Conservation (phyloP, 345 rosid genomes). For the Dimocarpus longan region DNA sequence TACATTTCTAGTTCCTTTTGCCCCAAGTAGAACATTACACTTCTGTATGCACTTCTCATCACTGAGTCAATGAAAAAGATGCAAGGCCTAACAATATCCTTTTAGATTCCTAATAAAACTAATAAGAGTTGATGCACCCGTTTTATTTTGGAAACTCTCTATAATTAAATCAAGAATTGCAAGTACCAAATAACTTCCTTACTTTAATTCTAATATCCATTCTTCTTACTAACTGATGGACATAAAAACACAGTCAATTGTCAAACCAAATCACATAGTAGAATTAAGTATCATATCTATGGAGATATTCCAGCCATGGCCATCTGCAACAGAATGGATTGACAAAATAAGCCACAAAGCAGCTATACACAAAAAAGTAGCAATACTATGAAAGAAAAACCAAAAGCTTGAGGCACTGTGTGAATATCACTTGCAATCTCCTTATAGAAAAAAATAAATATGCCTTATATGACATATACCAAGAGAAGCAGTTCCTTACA, state of each 20-base stretch:
- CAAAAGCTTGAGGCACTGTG: no score
- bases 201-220: not conserved
- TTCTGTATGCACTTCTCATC: conserved; percentile 93
- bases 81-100: conserved; percentile 8
- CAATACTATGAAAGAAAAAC: conserved; percentile 13
- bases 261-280: not conserved
- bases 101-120: not conserved
- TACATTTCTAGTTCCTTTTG: conserved; percentile 97
- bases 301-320: conserved; percentile 95
- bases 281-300: conserved; percentile 64
- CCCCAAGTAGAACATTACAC: conserved; percentile 82
- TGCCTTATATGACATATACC: conserved; percentile 8
- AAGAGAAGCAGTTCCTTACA: conserved; percentile 54
- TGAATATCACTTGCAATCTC: not conserved
- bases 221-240: not conserved
- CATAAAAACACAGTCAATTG: not conserved
- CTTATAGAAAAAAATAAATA: conserved; percentile 10
- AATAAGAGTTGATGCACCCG: not conserved
- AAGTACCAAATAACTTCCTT: not conserved
- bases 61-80: conserved; percentile 53
- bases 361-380: conserved; percentile 11
- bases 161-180: not conserved
- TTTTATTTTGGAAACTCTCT: not conserved
- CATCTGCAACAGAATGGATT: conserved; percentile 56
- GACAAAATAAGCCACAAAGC: conserved; percentile 13